Evolutionary conservation across 768 basidiomycete species (phyloP).

Genomic region (Sarcodon aspratus): DNA sequence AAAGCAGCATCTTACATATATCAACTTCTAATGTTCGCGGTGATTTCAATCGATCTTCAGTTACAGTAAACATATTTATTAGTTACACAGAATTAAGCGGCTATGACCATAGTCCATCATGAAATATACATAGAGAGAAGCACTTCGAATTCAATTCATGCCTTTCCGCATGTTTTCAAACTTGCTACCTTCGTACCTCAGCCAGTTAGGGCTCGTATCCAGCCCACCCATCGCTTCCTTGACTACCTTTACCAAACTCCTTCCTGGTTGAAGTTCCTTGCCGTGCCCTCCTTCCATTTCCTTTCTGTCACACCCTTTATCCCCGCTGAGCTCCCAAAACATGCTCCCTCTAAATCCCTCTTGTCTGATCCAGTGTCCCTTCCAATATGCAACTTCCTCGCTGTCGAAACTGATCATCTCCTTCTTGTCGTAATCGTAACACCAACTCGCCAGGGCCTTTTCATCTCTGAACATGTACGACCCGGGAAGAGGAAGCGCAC

Average conservation of each 20-base stretch:
- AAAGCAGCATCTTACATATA: too few species aligned
- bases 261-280: conserved; percentile 61
- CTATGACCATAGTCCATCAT: too few species aligned
- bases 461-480: conserved; percentile 58
- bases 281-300: conserved; percentile 68
- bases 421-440: conserved; percentile 58
- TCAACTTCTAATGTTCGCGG: too few species aligned
- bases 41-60: too few species aligned
- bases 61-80: too few species aligned
- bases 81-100: too few species aligned
- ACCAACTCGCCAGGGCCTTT: conserved; percentile 65
- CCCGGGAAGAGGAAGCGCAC: conserved; percentile 71
- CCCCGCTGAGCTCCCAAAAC: conserved; percentile 90
- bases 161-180: conserved; percentile 74
- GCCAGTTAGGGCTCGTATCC: conserved; percentile 70
- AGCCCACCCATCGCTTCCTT: conserved; percentile 70
- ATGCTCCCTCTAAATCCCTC: conserved; percentile 83
- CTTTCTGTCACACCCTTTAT: conserved; percentile 50
- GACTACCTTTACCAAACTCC: conserved; percentile 62
- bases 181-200: conserved; percentile 63
- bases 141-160: conserved; percentile 28
- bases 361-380: conserved; percentile 71
- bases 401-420: conserved; percentile 84
- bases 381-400: conserved; percentile 55
- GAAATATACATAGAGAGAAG: too few species aligned